Percentiles rank a stretch among this genome's conserved stretches.
Conservation (phyloP, 2,329 filamentous ascomycete species). For the Colletotrichum liaoningense region DNA sequence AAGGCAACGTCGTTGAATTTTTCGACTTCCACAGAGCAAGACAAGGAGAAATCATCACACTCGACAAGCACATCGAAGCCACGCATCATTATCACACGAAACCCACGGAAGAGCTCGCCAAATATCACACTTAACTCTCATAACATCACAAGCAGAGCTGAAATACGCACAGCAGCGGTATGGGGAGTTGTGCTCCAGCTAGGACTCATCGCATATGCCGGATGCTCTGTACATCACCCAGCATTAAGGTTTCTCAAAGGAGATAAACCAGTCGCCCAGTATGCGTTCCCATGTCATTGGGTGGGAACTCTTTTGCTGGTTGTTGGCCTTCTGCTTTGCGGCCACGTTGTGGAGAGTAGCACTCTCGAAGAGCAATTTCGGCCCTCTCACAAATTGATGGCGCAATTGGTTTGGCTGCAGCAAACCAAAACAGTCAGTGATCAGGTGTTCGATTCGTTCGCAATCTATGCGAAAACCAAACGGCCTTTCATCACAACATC, state of each 20-base stretch:
- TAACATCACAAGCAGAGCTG: not conserved
- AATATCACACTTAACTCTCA: not conserved
- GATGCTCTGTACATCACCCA: not conserved
- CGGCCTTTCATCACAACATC: not conserved
- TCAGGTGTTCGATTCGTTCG: not conserved
- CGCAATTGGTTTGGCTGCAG: not conserved
- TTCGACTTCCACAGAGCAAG: too few species aligned
- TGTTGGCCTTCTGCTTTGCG: not conserved
- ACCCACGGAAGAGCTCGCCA: not conserved
- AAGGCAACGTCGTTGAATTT: too few species aligned
- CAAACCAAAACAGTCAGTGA: not conserved
- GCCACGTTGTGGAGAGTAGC: not conserved
- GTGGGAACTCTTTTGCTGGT: not conserved
- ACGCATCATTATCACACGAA: not conserved
- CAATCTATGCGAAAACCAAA: not conserved
- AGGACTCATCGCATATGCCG: not conserved
- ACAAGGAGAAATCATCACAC: too few species aligned
- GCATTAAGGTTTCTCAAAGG: not conserved
- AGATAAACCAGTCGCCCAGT: not conserved
- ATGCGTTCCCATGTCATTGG: not conserved
- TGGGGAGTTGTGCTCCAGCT: not conserved
- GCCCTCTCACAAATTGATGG: not conserved
- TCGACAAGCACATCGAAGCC: not conserved
- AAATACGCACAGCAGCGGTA: not conserved
- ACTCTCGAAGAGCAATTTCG: not conserved